Conservation (phyloP, 148 eudicot genomes). For the Rhododendron griersonianum region DNA sequence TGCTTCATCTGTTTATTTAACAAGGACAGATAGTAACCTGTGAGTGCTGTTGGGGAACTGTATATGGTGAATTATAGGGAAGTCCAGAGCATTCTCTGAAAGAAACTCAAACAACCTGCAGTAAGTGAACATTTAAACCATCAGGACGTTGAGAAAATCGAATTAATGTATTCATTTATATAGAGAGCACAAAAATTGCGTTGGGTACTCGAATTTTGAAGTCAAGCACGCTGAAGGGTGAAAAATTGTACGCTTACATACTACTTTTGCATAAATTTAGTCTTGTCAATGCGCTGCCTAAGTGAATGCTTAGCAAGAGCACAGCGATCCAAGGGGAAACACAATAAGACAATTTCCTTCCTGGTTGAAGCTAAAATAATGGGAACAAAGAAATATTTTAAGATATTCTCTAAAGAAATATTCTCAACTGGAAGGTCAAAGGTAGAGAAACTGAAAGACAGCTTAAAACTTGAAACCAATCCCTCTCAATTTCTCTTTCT, state of each 20-base stretch:
- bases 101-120: conserved; percentile 94
- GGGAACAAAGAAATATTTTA: background rate
- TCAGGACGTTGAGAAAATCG: conserved; percentile 6
- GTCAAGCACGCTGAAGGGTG: background rate
- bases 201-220: background rate
- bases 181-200: background rate
- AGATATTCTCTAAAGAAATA: background rate
- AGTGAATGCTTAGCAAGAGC: background rate
- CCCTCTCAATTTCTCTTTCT: background rate
- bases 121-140: conserved; percentile 5
- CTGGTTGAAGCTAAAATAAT: background rate
- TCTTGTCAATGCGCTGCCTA: background rate
- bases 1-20: conserved; percentile 9
- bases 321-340: background rate
- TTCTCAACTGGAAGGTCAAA: background rate
- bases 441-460: background rate
- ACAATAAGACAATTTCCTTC: background rate
- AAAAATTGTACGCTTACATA: background rate
- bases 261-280: background rate
- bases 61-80: conserved; percentile 92
- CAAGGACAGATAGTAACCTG: conserved; percentile 40
- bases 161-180: no score
- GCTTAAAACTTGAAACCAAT: background rate
- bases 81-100: conserved; percentile 58
- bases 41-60: conserved; percentile 66